Evolutionary conservation across 108 stramenopile species (phyloP).

Genomic region (Pseudonitzschia multistriata): DNA sequence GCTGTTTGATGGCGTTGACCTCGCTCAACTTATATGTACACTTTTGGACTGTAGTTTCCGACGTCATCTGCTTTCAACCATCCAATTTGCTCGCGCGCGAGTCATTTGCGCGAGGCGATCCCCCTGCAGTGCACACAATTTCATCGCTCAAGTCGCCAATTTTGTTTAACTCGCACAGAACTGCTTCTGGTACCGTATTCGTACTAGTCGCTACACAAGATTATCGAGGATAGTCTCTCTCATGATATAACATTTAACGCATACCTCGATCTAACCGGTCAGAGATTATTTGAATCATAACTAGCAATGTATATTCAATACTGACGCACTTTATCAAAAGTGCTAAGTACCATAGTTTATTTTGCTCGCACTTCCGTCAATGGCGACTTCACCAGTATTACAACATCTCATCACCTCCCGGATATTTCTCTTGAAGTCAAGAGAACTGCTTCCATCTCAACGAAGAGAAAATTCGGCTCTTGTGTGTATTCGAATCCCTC

Average conservation of each 20-base stretch:
- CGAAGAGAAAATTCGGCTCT: not conserved
- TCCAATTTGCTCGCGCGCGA: not conserved
- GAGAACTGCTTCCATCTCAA: not conserved
- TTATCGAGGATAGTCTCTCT: not conserved
- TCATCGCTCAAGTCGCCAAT: constrained; percentile 5
- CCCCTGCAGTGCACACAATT: not conserved
- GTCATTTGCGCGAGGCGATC: not conserved
- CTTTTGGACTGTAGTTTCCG: not conserved
- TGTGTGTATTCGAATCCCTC: not conserved
- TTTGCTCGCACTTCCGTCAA: constrained; percentile 1
- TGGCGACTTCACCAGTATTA: not conserved
- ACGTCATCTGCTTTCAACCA: not conserved
- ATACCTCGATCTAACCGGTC: not conserved
- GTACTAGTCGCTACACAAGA: not conserved
- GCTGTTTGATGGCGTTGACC: not conserved
- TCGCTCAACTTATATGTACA: not conserved
- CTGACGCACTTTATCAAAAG: not conserved
- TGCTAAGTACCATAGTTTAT: not conserved
- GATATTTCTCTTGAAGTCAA: not conserved
- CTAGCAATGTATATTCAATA: not conserved
- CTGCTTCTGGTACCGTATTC: not conserved
- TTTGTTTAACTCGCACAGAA: not conserved
- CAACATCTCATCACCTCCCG: not conserved
- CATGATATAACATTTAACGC: not conserved
- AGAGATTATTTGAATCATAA: not conserved